Conservation (phyloP, 179 eudicot genomes). For the Dionaea muscipula region DNA sequence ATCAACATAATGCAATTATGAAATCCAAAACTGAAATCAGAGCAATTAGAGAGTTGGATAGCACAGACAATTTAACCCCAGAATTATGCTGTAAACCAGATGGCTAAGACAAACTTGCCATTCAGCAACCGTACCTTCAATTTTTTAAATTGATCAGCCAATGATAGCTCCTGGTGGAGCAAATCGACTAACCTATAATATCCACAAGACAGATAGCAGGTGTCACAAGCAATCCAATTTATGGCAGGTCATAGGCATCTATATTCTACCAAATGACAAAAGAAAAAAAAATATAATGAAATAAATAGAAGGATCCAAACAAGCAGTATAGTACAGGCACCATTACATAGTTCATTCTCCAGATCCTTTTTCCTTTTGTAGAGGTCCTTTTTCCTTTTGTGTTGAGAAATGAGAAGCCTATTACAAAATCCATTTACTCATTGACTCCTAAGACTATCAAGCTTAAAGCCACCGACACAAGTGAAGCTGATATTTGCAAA, state of each 20-base stretch:
- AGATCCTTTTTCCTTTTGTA: no score
- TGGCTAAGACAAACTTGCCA: neutral
- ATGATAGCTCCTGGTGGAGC: slow-evolving; percentile 81
- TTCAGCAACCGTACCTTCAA: slow-evolving; percentile 44
- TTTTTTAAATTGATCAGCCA: slow-evolving; percentile 82
- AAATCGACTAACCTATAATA: slow-evolving; percentile 66
- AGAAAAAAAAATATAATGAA: no score
- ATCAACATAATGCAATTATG: neutral
- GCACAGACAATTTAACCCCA: neutral
- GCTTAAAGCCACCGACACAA: no score
- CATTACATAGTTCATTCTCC: no score
- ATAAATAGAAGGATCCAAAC: no score
- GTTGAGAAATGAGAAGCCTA: no score
- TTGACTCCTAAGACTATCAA: no score
- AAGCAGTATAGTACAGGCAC: no score
- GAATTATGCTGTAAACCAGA: neutral
- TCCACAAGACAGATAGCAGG: neutral
- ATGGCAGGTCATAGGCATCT: neutral
- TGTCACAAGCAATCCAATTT: neutral
- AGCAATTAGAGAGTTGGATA: neutral
- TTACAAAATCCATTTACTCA: no score
- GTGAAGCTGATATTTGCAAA: no score
- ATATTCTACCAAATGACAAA: no score
- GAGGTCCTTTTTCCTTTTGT: no score
- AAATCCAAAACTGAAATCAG: neutral